Conservation (phyloP, 371 early-diverging fungal species). For the Haplosporangium sp. region DNA sequence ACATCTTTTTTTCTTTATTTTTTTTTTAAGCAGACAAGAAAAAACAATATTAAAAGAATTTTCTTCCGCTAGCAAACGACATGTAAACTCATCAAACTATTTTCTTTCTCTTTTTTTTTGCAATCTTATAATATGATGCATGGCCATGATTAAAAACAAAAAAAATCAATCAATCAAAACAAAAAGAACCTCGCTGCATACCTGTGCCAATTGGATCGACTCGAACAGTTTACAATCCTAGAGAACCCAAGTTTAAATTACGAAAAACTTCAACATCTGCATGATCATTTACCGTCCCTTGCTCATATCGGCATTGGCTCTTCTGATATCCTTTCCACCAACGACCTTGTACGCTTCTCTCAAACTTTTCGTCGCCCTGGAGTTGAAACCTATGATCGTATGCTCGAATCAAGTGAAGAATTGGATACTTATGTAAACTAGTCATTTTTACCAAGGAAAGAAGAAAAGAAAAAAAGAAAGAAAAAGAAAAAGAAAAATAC, state of each 20-base stretch:
- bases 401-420: slow-evolving; percentile 43
- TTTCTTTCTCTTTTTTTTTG: too few relatives aligned
- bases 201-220: slow-evolving; percentile 45
- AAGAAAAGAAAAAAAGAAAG: background rate
- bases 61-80: too few relatives aligned
- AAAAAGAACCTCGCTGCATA: slow-evolving; percentile 46
- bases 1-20: background rate
- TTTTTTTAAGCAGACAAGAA: background rate
- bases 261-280: slow-evolving; percentile 27
- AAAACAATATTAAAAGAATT: too few relatives aligned
- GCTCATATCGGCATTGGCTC: slow-evolving; percentile 33
- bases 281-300: slow-evolving; percentile 17
- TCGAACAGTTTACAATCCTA: slow-evolving; percentile 46
- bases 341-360: slow-evolving; percentile 25
- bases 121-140: too few relatives aligned
- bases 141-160: background rate
- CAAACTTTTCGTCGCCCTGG: slow-evolving; percentile 24
- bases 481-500: too few relatives aligned
- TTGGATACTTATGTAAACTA: slow-evolving; percentile 9
- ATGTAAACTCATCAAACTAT: too few relatives aligned
- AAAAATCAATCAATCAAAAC: too few relatives aligned
- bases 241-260: slow-evolving; percentile 36
- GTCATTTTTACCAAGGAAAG: background rate
- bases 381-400: slow-evolving; percentile 25
- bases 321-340: slow-evolving; percentile 19